These are phyloP conservation scores for Aspergillus unguis DNA, from an alignment of 2,329 filamentous ascomycete genomes.

Conservation along the genomic window DNA sequence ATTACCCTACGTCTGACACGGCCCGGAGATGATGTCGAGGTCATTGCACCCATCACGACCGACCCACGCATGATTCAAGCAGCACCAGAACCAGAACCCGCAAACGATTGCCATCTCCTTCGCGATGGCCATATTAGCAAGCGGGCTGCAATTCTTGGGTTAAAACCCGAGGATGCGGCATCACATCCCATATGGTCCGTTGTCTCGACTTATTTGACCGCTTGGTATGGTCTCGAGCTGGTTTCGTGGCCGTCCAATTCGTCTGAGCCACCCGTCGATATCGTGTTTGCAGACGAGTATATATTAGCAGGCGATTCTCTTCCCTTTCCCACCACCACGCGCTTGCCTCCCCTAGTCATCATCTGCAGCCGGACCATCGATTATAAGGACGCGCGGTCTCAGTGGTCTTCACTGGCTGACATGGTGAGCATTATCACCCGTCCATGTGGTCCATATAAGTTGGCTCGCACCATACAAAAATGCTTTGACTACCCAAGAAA, in stretches of 20 bases:
- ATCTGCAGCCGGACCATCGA: conserved; percentile 38
- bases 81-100: conserved; percentile 18
- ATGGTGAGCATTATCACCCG: conserved; percentile 39
- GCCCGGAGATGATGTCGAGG: conserved; percentile 19
- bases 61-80: neutral
- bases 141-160: conserved; percentile 30
- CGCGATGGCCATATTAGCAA: conserved; percentile 25
- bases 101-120: conserved; percentile 24
- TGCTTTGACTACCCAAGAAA: conserved; percentile 23
- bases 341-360: conserved; percentile 34
- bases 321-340: conserved; percentile 9
- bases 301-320: conserved; percentile 24
- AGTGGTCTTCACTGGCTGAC: conserved; percentile 30
- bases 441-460: conserved; percentile 42
- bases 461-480: conserved; percentile 36
- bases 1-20: conserved; percentile 46
- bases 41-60: conserved; percentile 12
- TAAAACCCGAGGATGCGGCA: conserved; percentile 18
- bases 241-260: conserved; percentile 23
- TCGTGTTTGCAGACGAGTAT: conserved; percentile 35
- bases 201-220: conserved; percentile 31
- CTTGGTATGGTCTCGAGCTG: conserved; percentile 38
- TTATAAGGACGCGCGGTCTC: conserved; percentile 26
- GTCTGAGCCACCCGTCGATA: conserved; percentile 27
- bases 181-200: conserved; percentile 25